Conservation (phyloP, 2,329 filamentous ascomycete genomes). For the Pezicula carpinea region DNA sequence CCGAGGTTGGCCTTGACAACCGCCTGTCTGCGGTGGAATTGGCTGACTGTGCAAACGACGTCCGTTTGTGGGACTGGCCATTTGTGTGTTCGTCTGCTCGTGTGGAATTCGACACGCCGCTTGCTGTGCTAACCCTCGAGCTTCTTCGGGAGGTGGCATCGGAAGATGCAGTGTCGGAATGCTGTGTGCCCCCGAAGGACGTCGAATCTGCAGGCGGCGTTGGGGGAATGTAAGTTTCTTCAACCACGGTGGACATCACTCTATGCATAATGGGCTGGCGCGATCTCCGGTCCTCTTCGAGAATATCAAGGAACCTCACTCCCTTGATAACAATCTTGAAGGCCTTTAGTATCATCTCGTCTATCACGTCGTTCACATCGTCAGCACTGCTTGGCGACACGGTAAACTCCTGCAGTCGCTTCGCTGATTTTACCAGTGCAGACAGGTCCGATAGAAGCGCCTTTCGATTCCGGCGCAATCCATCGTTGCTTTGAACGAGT, state of each 20-base stretch:
- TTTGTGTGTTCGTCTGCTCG: conserved; percentile 25
- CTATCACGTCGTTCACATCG: conserved; percentile 70
- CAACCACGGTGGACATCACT: conserved; percentile 55
- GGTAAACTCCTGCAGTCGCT: conserved; percentile 73
- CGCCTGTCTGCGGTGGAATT: conserved; percentile 18
- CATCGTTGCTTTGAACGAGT: conserved; percentile 70
- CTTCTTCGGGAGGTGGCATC: conserved; percentile 24
- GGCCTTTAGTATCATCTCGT: conserved; percentile 89
- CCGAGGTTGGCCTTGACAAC: conserved; percentile 19
- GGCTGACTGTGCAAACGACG: conserved; percentile 17
- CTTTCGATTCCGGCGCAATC: conserved; percentile 76
- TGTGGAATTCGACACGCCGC: conserved; percentile 20
- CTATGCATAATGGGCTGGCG: conserved; percentile 47
- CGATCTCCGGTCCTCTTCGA: conserved; percentile 58
- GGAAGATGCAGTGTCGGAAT: conserved; percentile 36
- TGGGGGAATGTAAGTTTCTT: conserved; percentile 54
- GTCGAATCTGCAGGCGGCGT: conserved; percentile 59
- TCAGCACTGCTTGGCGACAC: conserved; percentile 41
- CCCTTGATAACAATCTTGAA: conserved; percentile 92
- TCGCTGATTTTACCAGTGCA: conserved; percentile 81
- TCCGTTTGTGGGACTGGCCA: conserved; percentile 24
- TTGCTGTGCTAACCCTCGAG: conserved; percentile 26
- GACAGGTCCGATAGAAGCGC: conserved; percentile 86
- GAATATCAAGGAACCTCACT: conserved; percentile 82
- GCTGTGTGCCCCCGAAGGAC: conserved; percentile 37